A percentile compares a stretch with the other conserved stretches of the same genome.
phyloP scores from a whole-genome alignment of 177 flowering plant genomes.

The Vitis hybrid region DNA sequence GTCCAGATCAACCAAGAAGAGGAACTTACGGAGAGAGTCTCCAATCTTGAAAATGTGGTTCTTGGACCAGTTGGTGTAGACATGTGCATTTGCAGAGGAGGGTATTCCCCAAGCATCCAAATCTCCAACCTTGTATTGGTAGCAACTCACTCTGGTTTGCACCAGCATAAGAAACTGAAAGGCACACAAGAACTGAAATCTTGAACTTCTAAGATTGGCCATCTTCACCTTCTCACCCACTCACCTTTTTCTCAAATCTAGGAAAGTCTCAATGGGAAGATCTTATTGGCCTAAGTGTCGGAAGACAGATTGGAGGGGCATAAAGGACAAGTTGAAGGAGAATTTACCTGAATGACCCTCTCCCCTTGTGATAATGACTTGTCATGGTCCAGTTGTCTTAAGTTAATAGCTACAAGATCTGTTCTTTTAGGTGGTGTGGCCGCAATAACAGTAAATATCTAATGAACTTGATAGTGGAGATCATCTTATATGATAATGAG shows the following conservation, averaged over 20 bases:
- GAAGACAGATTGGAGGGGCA: slow-evolving; percentile 3
- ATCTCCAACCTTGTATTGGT: slow-evolving; percentile 81
- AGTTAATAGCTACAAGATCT: too few relatives aligned
- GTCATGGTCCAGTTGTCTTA: background rate
- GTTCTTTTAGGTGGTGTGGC: too few relatives aligned
- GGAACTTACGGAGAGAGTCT: slow-evolving; percentile 88
- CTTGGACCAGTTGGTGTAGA: slow-evolving; percentile 74
- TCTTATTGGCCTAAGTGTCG: slow-evolving; percentile 11
- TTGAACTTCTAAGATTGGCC: slow-evolving; percentile 33
- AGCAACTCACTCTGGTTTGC: slow-evolving; percentile 44
- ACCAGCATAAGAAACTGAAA: slow-evolving; percentile 39
- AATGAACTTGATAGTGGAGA: background rate
- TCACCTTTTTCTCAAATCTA: slow-evolving; percentile 9
- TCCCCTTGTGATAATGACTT: background rate
- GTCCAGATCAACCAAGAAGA: background rate
- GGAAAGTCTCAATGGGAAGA: background rate
- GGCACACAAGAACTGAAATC: slow-evolving; percentile 21
- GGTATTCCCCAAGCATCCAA: slow-evolving; percentile 87
- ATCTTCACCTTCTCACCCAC: slow-evolving; percentile 21
- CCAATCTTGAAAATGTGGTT: slow-evolving; percentile 53
- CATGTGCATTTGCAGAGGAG: slow-evolving; percentile 45
- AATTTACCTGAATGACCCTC: slow-evolving; percentile 23
- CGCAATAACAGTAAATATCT: background rate
- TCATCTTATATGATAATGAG: background rate
- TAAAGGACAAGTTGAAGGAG: background rate